Percentiles rank a stretch among this genome's conserved stretches.
phyloP scores from a whole-genome alignment of 192 early-diverging fungal species.

The Spinellus fusiger region DNA sequence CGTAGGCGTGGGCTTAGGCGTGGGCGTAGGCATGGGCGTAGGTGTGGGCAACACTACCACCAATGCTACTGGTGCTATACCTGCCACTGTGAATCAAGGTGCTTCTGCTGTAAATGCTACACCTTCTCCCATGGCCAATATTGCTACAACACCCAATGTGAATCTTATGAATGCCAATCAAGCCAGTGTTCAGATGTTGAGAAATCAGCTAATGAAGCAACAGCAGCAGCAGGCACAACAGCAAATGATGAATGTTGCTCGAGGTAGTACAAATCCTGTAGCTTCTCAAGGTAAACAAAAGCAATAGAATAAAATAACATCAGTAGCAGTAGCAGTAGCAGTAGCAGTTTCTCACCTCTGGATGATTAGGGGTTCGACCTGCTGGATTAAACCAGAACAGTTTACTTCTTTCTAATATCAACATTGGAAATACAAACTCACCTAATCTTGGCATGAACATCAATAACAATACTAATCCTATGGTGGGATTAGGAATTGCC shows the following conservation, averaged over 20 bases:
- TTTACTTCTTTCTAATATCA: slow-evolving; percentile 31
- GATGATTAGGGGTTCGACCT: slow-evolving; percentile 2
- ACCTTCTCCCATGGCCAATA: background rate
- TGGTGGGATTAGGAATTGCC: slow-evolving; percentile 5
- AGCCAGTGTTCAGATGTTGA: slow-evolving; percentile 13
- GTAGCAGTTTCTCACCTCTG: background rate
- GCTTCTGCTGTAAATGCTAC: background rate
- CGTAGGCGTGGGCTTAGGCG: no score
- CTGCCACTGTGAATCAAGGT: no score
- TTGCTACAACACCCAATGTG: slow-evolving; percentile 12
- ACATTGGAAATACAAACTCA: slow-evolving; percentile 8
- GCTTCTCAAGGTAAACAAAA: slow-evolving; percentile 1
- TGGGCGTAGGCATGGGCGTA: no score
- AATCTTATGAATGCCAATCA: slow-evolving; percentile 15
- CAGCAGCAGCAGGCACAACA: slow-evolving; percentile 19
- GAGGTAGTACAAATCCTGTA: background rate
- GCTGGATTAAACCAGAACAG: slow-evolving; percentile 29
- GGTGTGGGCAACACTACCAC: no score
- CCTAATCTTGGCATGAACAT: slow-evolving; percentile 11
- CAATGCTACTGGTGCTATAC: no score
- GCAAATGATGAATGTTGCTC: slow-evolving; percentile 13
- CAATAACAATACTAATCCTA: slow-evolving; percentile 7
- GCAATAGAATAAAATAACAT: background rate
- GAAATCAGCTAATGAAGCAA: slow-evolving; percentile 9
- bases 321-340: no score